A percentile compares a stretch with the other conserved stretches of the same genome.
Evolutionary conservation across 2,329 filamentous ascomycete genomes (phyloP).

Genomic region (Colletotrichum sp.): DNA sequence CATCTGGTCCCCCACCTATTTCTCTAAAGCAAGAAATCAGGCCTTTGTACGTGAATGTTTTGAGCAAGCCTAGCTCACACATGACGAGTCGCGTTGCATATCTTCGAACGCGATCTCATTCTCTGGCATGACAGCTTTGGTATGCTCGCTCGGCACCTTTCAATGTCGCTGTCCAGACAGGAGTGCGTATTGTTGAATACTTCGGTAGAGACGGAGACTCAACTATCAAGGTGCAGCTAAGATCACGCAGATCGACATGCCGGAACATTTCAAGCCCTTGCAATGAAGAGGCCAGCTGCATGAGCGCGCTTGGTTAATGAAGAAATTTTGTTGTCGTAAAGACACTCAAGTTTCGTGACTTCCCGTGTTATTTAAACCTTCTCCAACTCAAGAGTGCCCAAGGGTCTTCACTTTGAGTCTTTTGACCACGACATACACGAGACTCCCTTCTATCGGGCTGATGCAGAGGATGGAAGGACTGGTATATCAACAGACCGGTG

Average conservation of each 20-base stretch:
- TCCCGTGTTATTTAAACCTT: too few relatives aligned
- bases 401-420: too few relatives aligned
- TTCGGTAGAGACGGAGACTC: not conserved
- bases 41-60: not conserved
- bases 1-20: not conserved
- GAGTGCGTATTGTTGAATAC: not conserved
- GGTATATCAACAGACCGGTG: rapidly evolving
- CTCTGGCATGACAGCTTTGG: not conserved
- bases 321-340: too few relatives aligned
- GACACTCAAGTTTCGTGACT: rapidly evolving
- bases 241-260: rapidly evolving
- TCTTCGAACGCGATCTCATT: not conserved
- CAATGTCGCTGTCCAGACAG: not conserved
- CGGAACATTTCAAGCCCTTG: not conserved
- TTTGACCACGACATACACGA: too few relatives aligned
- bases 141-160: not conserved
- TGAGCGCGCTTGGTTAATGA: not conserved
- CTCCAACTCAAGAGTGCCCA: too few relatives aligned
- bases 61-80: not conserved
- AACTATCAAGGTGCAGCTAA: rapidly evolving
- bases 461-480: not conserved
- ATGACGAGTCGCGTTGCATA: not conserved
- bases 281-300: not conserved
- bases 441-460: rapidly evolving
- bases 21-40: not conserved